Conservation (phyloP, 148 eudicot species). For the Beta vulgaris region DNA sequence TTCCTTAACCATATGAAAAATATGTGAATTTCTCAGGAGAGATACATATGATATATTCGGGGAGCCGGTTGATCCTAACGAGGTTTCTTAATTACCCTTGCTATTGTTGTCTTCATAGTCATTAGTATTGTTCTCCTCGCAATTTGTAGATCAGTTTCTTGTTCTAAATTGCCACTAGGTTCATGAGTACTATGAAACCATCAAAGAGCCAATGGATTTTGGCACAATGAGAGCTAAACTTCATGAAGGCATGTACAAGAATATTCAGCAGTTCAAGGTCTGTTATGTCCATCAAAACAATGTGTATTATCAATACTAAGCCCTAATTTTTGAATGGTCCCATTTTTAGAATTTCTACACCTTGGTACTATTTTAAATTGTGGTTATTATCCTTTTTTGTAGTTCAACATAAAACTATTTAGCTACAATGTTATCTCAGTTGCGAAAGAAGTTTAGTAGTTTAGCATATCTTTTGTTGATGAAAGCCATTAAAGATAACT, state of each 20-base stretch:
- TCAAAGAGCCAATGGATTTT: conserved; percentile 92
- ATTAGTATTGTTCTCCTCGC: too few species aligned
- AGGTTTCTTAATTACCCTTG: conserved; percentile 45
- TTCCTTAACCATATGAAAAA: not conserved
- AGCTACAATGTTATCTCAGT: not conserved
- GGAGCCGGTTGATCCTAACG: conserved; percentile 76
- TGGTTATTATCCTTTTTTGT: too few species aligned
- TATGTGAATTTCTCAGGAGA: conserved; percentile 40
- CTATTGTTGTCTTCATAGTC: too few species aligned
- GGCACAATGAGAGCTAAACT: conserved; percentile 93
- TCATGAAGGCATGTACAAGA: conserved; percentile 77
- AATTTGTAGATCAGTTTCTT: too few species aligned
- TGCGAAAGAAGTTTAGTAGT: not conserved
- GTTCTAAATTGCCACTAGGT: conserved; percentile 41
- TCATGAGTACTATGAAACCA: conserved; percentile 74
- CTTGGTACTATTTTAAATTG: too few species aligned
- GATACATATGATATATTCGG: conserved; percentile 79
- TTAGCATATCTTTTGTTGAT: not conserved
- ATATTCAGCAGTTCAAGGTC: conserved; percentile 77
- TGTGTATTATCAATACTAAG: too few species aligned
- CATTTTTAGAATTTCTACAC: too few species aligned
- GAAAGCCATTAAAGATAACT: too few species aligned
- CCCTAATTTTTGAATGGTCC: not conserved
- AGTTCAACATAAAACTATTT: not conserved
- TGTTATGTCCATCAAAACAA: not conserved